These are phyloP conservation scores for Botrytis galanthina DNA, from an alignment of 2,329 filamentous ascomycete genomes.

Conservation along the genomic window DNA sequence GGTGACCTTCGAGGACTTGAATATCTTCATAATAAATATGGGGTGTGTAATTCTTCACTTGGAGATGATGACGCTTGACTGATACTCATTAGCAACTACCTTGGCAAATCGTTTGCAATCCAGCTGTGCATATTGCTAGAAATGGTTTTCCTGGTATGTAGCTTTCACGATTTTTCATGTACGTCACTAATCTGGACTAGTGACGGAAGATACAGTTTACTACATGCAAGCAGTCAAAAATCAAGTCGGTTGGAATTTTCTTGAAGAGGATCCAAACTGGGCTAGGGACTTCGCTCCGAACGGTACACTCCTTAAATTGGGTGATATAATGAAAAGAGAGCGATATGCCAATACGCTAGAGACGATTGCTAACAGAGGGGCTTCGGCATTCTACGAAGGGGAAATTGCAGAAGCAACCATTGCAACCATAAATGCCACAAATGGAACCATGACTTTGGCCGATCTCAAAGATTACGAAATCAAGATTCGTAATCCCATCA, in stretches of 20 bases:
- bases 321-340: conserved; percentile 63
- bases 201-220: conserved; percentile 69
- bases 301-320: conserved; percentile 55
- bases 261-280: conserved; percentile 60
- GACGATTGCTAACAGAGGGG: conserved; percentile 56
- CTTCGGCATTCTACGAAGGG: conserved; percentile 61
- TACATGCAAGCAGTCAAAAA: conserved; percentile 62
- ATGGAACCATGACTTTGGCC: conserved; percentile 66
- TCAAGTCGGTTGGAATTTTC: conserved; percentile 53
- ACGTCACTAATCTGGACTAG: conserved; percentile 32
- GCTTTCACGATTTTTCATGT: conserved; percentile 20
- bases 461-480: conserved; percentile 66
- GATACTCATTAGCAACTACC: conserved; percentile 48
- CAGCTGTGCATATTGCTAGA: conserved; percentile 70
- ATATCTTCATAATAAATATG: conserved; percentile 72
- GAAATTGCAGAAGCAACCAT: conserved; percentile 62
- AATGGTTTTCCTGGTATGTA: conserved; percentile 58
- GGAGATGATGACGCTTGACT: neutral
- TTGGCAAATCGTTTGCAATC: conserved; percentile 70
- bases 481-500: conserved; percentile 60
- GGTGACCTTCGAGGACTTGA: conserved; percentile 77
- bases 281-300: conserved; percentile 69
- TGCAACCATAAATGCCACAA: conserved; percentile 52
- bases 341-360: conserved; percentile 66
- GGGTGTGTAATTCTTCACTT: conserved; percentile 43